Conservation (phyloP, 2,329 filamentous ascomycete species). For the Aureobasidium mangrovei region DNA sequence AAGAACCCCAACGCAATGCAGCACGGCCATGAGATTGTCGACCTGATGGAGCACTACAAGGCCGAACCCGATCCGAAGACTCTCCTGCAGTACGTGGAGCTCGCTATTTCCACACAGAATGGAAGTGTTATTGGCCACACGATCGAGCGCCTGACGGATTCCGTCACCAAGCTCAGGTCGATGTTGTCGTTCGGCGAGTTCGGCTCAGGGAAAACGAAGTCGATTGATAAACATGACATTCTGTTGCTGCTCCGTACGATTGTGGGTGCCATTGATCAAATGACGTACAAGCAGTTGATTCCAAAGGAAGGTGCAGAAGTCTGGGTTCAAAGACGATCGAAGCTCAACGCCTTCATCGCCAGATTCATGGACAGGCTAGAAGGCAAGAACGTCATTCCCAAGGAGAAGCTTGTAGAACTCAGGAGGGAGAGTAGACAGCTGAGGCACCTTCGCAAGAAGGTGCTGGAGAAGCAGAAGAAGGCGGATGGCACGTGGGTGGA, state of each 20-base stretch:
- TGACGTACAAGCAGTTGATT: constrained; percentile 20
- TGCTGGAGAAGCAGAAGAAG: constrained; percentile 5
- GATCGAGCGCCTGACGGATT: constrained; percentile 20
- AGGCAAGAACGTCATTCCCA: neutral
- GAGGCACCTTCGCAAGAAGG: constrained; percentile 2
- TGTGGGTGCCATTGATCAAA: constrained; percentile 23
- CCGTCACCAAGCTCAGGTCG: constrained; percentile 20
- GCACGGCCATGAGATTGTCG: constrained; percentile 56
- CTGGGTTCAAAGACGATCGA: constrained; percentile 19
- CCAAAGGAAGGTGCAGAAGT: constrained; percentile 15
- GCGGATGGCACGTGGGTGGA: constrained; percentile 4
- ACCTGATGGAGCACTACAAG: constrained; percentile 47
- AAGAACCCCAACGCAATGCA: constrained; percentile 62
- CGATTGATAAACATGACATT: constrained; percentile 16
- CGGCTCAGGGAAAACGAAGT: neutral
- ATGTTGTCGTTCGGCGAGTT: constrained; percentile 19
- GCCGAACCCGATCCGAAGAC: constrained; percentile 42
- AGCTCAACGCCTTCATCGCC: constrained; percentile 18
- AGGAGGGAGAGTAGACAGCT: constrained; percentile 10
- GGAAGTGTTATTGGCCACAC: constrained; percentile 22
- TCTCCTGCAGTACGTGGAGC: constrained; percentile 49
- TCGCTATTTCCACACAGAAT: constrained; percentile 39
- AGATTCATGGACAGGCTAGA: constrained; percentile 11
- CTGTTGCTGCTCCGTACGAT: constrained; percentile 19
- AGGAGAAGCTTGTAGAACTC: constrained; percentile 5